Conservation (phyloP, 2,329 filamentous ascomycete species). For the Penicillium concentricum region DNA sequence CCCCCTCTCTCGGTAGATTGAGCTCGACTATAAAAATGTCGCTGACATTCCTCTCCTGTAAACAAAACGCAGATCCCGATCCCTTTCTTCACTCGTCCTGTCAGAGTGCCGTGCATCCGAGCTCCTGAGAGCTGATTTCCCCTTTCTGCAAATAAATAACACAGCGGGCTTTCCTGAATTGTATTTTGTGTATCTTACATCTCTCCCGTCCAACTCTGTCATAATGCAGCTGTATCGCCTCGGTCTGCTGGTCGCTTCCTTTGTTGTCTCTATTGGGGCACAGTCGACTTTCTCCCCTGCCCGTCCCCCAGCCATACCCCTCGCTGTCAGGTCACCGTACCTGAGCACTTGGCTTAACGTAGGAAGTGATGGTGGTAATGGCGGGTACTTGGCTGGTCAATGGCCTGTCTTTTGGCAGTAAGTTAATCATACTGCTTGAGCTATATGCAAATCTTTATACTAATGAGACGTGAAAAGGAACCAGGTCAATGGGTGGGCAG, state of each 20-base stretch:
- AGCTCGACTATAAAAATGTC: slow-evolving; percentile 28
- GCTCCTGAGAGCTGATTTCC: slow-evolving; percentile 2
- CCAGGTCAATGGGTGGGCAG: slow-evolving; percentile 63
- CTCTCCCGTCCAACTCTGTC: slow-evolving; percentile 8
- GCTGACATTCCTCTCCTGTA: slow-evolving; percentile 28
- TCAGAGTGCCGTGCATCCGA: slow-evolving; percentile 5
- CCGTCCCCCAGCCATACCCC: slow-evolving; percentile 65
- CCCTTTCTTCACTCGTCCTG: slow-evolving; percentile 11
- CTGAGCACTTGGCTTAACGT: slow-evolving; percentile 68
- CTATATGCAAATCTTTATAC: slow-evolving; percentile 7
- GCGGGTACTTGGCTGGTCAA: slow-evolving; percentile 65
- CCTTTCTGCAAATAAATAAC: slow-evolving; percentile 16
- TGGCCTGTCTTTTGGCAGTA: slow-evolving; percentile 71
- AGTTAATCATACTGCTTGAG: slow-evolving; percentile 29
- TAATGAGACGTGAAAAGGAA: slow-evolving; percentile 42
- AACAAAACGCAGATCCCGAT: slow-evolving; percentile 28
- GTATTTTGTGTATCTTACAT: slow-evolving; percentile 19
- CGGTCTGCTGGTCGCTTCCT: slow-evolving; percentile 23
- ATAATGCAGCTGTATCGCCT: slow-evolving; percentile 33
- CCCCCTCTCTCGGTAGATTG: slow-evolving; percentile 20
- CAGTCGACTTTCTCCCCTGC: slow-evolving; percentile 62
- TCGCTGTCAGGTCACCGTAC: slow-evolving; percentile 74
- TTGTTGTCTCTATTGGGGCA: slow-evolving; percentile 25
- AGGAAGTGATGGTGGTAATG: slow-evolving; percentile 61
- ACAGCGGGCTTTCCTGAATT: slow-evolving; percentile 19